Base-by-base conservation (phyloP, 306 rosid genomes). In the Pueraria montana region DNA sequence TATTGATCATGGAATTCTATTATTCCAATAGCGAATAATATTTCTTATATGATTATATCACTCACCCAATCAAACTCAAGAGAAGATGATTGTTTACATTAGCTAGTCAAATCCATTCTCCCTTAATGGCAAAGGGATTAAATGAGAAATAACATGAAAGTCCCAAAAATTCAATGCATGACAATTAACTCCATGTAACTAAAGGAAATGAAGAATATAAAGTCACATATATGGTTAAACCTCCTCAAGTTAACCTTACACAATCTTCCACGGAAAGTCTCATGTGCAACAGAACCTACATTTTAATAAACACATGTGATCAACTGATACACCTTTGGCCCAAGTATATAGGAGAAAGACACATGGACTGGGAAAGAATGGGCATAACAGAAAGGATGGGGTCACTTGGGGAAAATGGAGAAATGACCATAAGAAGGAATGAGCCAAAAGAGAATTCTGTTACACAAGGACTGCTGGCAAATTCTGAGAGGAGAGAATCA, bases 121-220 rank as follows among this genome's bases (percentile, higher is more conserved):
- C 67, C 18, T 66, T 61, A n/a, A 11, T 9, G 71, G 34, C 52
- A 56, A 48, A 23, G 30, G 38, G n/a, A 36, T 77, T 76, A 53
- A 30, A 53, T 38, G 79, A 24, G 17, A 62, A 27, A 68, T 36
- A 43, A 69, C 27, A 76, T 40, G 69, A 62, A 30, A 40, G 46
- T 18, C 53, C 38, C 80, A 43, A 85, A 85, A 70, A 72, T 53
- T 61, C 26, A 77, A 23, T 68, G 56, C 65, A 84, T 27, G 17
- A 43, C 45, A n/a, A n/a, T n/a, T n/a, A n/a, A n/a, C n/a, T n/a
- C n/a, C n/a, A n/a, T n/a, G n/a, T n/a, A n/a, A 52, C n/a, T 18
- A 23, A 81, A 74, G 46, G 48, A 71, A 66, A 36, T 38, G 68
- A 74, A 52, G 59, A 67, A 24, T 71, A 48, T 21, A 63, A 74